These are phyloP conservation scores for Suillus discolor DNA, from an alignment of 768 basidiomycete genomes.

Conservation along the genomic window DNA sequence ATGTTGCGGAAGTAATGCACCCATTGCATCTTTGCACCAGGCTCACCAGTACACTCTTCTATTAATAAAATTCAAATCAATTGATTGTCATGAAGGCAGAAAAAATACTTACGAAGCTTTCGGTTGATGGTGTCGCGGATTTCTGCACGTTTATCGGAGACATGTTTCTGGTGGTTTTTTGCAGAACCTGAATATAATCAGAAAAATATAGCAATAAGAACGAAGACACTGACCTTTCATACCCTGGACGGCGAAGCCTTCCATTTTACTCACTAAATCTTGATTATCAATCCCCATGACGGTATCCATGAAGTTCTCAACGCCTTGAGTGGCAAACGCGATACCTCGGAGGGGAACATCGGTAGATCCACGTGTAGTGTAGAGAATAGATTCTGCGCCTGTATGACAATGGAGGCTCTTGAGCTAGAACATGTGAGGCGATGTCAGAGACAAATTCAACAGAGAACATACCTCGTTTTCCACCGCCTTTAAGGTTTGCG, in stretches of 20 bases:
- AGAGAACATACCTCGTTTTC: constrained; percentile 7
- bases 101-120: neutral
- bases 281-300: constrained; percentile 9
- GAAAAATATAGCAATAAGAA: neutral
- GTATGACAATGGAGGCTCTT: neutral
- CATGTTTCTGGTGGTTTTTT: constrained; percentile 7
- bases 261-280: constrained; percentile 15
- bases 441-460: neutral
- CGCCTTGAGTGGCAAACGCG: constrained; percentile 5
- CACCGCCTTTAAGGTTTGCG: constrained; percentile 6
- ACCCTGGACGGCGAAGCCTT: constrained; percentile 13
- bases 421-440: neutral
- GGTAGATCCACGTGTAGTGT: neutral
- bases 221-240: constrained; percentile 7
- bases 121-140: neutral
- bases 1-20: constrained; percentile 2
- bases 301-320: constrained; percentile 11
- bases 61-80: neutral
- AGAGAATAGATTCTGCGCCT: constrained; percentile 3
- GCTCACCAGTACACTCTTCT: neutral
- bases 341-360: constrained; percentile 7
- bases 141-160: neutral
- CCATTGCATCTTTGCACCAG: constrained; percentile 7
- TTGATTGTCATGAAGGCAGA: neutral
- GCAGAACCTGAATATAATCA: constrained; percentile 1